Evolutionary conservation across 2,329 filamentous ascomycete genomes (phyloP).

Genomic region (Fusarium lateritium): DNA sequence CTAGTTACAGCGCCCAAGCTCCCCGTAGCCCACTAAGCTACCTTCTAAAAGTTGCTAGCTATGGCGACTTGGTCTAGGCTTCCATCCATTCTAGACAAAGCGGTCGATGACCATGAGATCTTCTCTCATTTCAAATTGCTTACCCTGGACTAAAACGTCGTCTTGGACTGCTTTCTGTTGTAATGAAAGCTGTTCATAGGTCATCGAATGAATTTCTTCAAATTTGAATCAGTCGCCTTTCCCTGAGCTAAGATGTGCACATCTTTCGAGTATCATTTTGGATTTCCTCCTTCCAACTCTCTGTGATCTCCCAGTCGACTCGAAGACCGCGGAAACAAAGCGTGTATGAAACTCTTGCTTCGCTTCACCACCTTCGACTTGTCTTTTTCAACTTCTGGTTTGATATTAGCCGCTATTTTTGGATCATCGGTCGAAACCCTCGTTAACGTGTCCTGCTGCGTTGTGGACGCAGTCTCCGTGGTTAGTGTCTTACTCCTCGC

Average conservation of each 20-base stretch:
- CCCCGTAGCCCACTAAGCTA: slow-evolving; percentile 21
- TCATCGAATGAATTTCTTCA: no score
- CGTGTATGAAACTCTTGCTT: slow-evolving; percentile 64
- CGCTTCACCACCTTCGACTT: slow-evolving; percentile 49
- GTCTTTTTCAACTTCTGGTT: not conserved
- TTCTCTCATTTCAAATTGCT: not conserved
- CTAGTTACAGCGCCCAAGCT: slow-evolving; percentile 17
- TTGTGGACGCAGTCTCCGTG: not conserved
- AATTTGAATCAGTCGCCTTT: not conserved
- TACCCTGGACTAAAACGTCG: slow-evolving; percentile 1
- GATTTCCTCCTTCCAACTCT: not conserved
- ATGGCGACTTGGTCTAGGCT: not conserved
- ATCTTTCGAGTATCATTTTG: no score
- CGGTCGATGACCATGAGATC: not conserved
- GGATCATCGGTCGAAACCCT: not conserved
- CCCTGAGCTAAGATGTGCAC: no score
- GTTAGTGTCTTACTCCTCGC: slow-evolving; percentile 2
- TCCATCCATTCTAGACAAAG: no score
- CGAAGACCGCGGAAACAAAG: slow-evolving; percentile 54
- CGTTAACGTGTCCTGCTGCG: not conserved
- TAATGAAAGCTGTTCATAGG: not conserved
- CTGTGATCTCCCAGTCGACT: slow-evolving; percentile 9
- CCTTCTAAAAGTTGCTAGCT: not conserved
- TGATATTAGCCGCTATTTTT: not conserved
- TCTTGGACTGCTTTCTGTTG: not conserved